phyloP scores from a whole-genome alignment of 2,329 filamentous ascomycete genomes.

The Trichophyton mentagrophytes region DNA sequence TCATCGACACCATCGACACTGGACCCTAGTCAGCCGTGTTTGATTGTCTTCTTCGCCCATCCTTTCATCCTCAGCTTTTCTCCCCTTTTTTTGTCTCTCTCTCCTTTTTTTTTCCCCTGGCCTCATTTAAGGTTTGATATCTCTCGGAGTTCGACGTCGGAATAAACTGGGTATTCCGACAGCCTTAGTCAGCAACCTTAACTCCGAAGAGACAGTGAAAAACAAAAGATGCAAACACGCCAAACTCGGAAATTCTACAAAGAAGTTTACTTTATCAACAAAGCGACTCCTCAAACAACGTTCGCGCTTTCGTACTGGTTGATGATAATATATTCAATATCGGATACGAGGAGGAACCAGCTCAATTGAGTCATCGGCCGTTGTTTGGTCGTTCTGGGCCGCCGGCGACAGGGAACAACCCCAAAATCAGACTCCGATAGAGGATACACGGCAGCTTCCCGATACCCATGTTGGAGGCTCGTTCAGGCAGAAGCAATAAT shows the following conservation, averaged over 20 bases:
- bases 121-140: not conserved
- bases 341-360: not conserved
- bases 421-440: not conserved
- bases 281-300: too few relatives aligned
- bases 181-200: not conserved
- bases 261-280: too few relatives aligned
- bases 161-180: not conserved
- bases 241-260: too few relatives aligned
- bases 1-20: not conserved
- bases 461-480: too few relatives aligned
- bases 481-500: too few relatives aligned
- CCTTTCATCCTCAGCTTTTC: not conserved
- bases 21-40: not conserved
- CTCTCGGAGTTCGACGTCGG: not conserved
- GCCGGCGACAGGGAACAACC: not conserved
- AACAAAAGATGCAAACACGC: too few relatives aligned
- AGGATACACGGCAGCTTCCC: not conserved
- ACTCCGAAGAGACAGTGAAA: not conserved
- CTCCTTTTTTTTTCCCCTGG: too few relatives aligned
- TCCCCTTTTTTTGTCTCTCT: not conserved
- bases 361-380: not conserved
- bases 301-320: not conserved
- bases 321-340: not conserved
- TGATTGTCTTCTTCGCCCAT: not conserved
- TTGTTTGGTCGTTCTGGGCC: not conserved